A percentile compares a stretch with the other conserved stretches of the same genome.
Evolutionary conservation across 2,329 filamentous ascomycete species (phyloP).

Genomic region (Mycogone perniciosa): DNA sequence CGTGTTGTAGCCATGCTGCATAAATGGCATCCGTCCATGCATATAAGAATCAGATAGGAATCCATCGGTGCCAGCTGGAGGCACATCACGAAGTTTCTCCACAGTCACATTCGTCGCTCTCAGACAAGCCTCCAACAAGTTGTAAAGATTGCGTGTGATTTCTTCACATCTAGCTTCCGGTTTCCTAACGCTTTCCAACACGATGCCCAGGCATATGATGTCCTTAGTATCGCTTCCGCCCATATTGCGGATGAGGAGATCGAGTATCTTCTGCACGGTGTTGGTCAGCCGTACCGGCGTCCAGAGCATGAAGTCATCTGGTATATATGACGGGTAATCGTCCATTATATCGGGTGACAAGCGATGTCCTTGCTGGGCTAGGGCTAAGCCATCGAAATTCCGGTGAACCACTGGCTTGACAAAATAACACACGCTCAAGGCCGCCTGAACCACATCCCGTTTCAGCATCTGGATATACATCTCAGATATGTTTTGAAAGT

Average conservation of each 20-base stretch:
- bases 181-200: slow-evolving; percentile 39
- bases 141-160: slow-evolving; percentile 35
- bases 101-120: slow-evolving; percentile 37
- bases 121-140: slow-evolving; percentile 39
- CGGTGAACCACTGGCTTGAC: slow-evolving; percentile 34
- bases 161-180: slow-evolving; percentile 37
- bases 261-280: slow-evolving; percentile 42
- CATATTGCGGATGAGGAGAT: slow-evolving; percentile 39
- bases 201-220: slow-evolving; percentile 42
- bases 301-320: slow-evolving; percentile 36
- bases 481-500: slow-evolving; percentile 42
- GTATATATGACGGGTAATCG: slow-evolving; percentile 27
- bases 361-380: slow-evolving; percentile 26
- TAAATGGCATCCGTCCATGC: slow-evolving; percentile 23
- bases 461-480: slow-evolving; percentile 49
- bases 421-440: slow-evolving; percentile 50
- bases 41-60: slow-evolving; percentile 23
- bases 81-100: slow-evolving; percentile 25
- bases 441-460: slow-evolving; percentile 49
- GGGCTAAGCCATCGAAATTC: slow-evolving; percentile 23
- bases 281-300: slow-evolving; percentile 34
- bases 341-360: slow-evolving; percentile 31
- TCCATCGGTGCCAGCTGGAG: slow-evolving; percentile 13
- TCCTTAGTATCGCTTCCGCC: slow-evolving; percentile 46
- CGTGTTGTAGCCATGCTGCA: slow-evolving; percentile 24